A percentile compares a stretch with the other conserved stretches of the same genome.
These are phyloP conservation scores for Nidularia pulvinata DNA, from an alignment of 768 basidiomycete genomes.

Conservation along the genomic window DNA sequence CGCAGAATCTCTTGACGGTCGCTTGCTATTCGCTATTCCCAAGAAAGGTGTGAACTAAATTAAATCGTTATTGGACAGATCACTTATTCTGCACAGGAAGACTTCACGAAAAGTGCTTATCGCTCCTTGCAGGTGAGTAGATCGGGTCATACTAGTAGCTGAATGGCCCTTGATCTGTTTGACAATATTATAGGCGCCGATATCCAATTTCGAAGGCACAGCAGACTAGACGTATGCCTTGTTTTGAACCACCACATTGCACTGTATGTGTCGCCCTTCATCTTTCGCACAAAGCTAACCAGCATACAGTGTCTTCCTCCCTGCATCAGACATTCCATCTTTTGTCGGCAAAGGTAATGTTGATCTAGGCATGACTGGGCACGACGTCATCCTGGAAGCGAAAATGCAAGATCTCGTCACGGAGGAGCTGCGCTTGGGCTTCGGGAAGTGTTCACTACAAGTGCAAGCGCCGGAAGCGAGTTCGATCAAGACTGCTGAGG, in stretches of 20 bases:
- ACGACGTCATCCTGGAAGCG: constrained; percentile 95
- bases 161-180: constrained; percentile 6
- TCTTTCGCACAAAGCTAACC: background rate
- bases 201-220: constrained; percentile 88
- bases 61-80: constrained; percentile 1
- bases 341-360: constrained; percentile 98
- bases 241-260: constrained; percentile 93
- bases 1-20: constrained; percentile 78
- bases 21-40: constrained; percentile 92
- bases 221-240: constrained; percentile 91
- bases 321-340: constrained; percentile 95
- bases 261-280: constrained; percentile 56
- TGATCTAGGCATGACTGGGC: constrained; percentile 96
- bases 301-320: constrained; percentile 82
- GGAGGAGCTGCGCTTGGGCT: constrained; percentile 82
- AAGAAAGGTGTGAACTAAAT: constrained; percentile 77
- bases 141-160: constrained; percentile 1
- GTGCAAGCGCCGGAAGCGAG: constrained; percentile 88
- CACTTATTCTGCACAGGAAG: constrained; percentile 50
- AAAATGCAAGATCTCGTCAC: constrained; percentile 78
- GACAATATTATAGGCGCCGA: constrained; percentile 70
- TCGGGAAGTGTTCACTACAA: constrained; percentile 89
- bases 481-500: constrained; percentile 67
- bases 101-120: constrained; percentile 88
- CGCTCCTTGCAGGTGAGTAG: constrained; percentile 75